These are phyloP conservation scores for Parafenestella ontariensis DNA, from an alignment of 2,329 filamentous ascomycete genomes.

Conservation along the genomic window DNA sequence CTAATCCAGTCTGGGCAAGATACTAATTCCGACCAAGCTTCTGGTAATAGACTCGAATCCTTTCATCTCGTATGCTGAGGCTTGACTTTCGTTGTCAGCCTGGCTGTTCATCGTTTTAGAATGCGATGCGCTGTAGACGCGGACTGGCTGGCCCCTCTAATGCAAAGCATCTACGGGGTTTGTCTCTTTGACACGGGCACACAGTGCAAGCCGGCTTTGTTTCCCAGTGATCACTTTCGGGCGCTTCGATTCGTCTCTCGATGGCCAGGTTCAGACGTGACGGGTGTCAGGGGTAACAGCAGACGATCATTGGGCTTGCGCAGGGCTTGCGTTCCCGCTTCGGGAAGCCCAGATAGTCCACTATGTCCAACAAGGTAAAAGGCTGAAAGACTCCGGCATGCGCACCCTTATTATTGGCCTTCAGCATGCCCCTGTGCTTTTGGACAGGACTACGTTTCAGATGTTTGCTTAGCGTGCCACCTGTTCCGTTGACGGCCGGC, in stretches of 20 bases:
- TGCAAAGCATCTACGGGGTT: constrained; percentile 50
- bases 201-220: constrained; percentile 4
- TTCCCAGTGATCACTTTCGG: constrained; percentile 5
- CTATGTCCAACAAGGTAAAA: constrained; percentile 22
- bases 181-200: constrained; percentile 36
- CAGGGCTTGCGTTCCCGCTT: constrained; percentile 26
- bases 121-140: constrained; percentile 7
- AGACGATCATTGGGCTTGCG: constrained; percentile 29
- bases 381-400: constrained; percentile 5
- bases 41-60: constrained; percentile 30
- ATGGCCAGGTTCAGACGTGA: constrained; percentile 21
- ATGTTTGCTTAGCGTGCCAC: constrained; percentile 19
- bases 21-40: constrained; percentile 19
- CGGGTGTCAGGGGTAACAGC: constrained; percentile 29
- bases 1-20: constrained; percentile 26
- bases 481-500: constrained; percentile 17
- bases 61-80: constrained; percentile 31
- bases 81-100: constrained; percentile 19
- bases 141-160: constrained; percentile 19
- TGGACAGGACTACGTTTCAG: constrained; percentile 31
- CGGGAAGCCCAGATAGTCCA: constrained; percentile 20
- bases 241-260: constrained; percentile 27
- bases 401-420: constrained; percentile 18
- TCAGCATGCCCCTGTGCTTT: constrained; percentile 2
- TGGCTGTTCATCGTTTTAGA: constrained; percentile 20